Base-by-base conservation (phyloP, 305 asterid genomes). In the Galium porrigens region DNA sequence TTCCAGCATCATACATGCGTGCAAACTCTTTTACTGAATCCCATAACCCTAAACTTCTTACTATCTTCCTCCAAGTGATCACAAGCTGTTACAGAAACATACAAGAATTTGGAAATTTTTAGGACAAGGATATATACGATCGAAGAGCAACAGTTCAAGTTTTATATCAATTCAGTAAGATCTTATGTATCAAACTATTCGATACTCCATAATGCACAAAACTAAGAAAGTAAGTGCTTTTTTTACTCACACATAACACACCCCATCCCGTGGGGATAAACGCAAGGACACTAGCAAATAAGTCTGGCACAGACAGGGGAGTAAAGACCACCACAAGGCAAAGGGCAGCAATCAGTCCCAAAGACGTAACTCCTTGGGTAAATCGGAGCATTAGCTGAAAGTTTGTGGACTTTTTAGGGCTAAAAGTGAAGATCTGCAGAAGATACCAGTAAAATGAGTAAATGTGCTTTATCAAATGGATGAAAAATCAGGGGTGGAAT, bases 261-360 rank as follows among this genome's bases (percentile, higher is more conserved):
- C 78, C 63, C 99, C 99, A 94, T 70, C 99, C 99, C 15, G 99
- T 94, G 58, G 99, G 94, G 79, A 94, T 84, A 69, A 94, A 89
- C 48, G 92, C 99, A 44, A 94, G 99, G 80, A 89, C 62, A 86
- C 97, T 76, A 33, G 99, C 96, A 73, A 94, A 86, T 78, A 94
- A 81, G 74, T 94, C 99, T 0, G 94, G 52, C 65, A 94, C 64
- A 11, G 97, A 77, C 64, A 94, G 83, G n/a, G 60, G 46, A 14
- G 95, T 94, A 74, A 89, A 81, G 42, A 70, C 34, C 64, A 94
- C 95, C 1, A 87, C 90, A 66, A 94, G 84, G 68, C 81, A 79
- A 61, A 94, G 73, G 66, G 96, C 99, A 20, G 85, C 89, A 61
- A 94, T 77, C 73, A 94, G 95, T 68, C 87, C 95, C 78, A 94